Conservation (phyloP, 2,329 filamentous ascomycete species). For the Phoma sp. region DNA sequence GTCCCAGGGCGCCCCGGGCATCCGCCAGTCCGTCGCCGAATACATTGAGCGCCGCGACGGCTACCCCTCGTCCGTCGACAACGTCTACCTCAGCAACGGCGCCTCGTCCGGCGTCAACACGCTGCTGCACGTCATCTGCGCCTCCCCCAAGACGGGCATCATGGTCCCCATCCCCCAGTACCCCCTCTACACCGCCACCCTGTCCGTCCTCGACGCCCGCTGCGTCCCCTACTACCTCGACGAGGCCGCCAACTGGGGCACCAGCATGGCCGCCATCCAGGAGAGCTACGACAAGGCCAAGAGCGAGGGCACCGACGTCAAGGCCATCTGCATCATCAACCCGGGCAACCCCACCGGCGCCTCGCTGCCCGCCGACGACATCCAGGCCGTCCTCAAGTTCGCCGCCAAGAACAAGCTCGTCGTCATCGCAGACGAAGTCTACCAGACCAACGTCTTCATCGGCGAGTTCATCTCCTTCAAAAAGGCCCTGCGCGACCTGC, state of each 20-base stretch:
- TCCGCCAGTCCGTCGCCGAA: conserved; percentile 86
- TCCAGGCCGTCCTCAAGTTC: conserved; percentile 84
- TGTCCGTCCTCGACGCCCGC: conserved; percentile 81
- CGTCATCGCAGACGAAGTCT: conserved; percentile 94
- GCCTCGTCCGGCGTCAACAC: conserved; percentile 96
- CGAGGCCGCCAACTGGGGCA: conserved; percentile 85
- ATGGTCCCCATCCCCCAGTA: conserved; percentile 97
- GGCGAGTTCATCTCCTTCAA: conserved; percentile 98
- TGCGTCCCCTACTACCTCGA: conserved; percentile 95
- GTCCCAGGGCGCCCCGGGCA: conserved; percentile 84
- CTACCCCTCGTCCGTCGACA: conserved; percentile 77
- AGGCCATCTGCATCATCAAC: conserved; percentile 96
- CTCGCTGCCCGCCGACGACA: conserved; percentile 77
- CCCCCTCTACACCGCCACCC: conserved; percentile 93
- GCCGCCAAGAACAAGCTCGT: conserved; percentile 86
- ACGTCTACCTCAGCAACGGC: conserved; percentile 90
- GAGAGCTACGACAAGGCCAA: conserved; percentile 76
- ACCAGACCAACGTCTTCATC: conserved; percentile 97
- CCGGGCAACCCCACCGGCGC: conserved; percentile 97
- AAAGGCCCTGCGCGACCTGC: conserved; percentile 79
- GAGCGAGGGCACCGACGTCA: conserved; percentile 80
- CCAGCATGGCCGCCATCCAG: conserved; percentile 79
- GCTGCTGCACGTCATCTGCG: conserved; percentile 86
- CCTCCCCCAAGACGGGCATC: conserved; percentile 76
- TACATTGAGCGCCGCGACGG: conserved; percentile 95